These are phyloP conservation scores for Cladosporium velox DNA, from an alignment of 2,329 filamentous ascomycete species.

Conservation along the genomic window DNA sequence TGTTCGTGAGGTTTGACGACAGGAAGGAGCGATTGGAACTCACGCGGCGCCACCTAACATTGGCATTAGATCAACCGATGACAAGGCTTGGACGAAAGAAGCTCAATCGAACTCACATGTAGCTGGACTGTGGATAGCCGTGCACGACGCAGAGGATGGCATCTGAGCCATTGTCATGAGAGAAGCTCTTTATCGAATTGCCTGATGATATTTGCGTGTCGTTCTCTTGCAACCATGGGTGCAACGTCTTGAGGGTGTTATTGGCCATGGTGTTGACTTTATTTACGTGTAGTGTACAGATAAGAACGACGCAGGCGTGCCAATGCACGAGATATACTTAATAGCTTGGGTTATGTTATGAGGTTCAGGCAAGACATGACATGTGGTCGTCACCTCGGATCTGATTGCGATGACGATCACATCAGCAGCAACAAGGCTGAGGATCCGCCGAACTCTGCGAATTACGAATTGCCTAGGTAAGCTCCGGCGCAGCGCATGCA, in stretches of 20 bases:
- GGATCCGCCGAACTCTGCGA: not conserved
- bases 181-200: slow-evolving; percentile 36
- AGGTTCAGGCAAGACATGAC: not conserved
- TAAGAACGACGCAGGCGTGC: not conserved
- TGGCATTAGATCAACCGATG: slow-evolving; percentile 10
- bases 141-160: slow-evolving; percentile 48
- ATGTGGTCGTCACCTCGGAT: not conserved
- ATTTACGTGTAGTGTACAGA: not conserved
- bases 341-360: not conserved
- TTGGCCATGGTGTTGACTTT: slow-evolving; percentile 27
- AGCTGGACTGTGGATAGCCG: slow-evolving; percentile 50
- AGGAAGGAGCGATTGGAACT: not conserved
- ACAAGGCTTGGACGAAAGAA: not conserved
- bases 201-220: slow-evolving; percentile 26
- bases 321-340: not conserved
- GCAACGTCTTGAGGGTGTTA: slow-evolving; percentile 32
- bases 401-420: slow-evolving; percentile 5
- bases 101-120: slow-evolving; percentile 28
- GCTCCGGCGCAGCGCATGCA: not conserved
- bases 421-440: slow-evolving; percentile 1
- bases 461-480: not conserved
- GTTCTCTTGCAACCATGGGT: slow-evolving; percentile 34
- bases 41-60: slow-evolving; percentile 32
- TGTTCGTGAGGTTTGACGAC: not conserved
- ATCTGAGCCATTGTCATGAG: slow-evolving; percentile 36